Evolutionary conservation across 2,329 filamentous ascomycete genomes (phyloP), one percentile per base, ranked within the genome.

Genomic region (Trichoderma lentiforme): DNA sequence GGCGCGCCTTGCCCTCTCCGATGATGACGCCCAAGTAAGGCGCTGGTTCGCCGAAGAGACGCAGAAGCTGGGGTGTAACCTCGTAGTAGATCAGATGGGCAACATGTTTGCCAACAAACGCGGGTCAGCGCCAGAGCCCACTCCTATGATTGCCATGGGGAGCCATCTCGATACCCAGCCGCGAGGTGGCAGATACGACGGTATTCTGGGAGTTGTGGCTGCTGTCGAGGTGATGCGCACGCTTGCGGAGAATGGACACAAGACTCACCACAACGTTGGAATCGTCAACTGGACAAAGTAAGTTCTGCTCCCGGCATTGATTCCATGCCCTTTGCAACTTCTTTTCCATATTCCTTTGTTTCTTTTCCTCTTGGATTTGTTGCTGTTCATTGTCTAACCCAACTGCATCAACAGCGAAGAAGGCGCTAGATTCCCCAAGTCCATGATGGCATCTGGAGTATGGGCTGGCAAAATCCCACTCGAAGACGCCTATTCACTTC

Each of bases 201-300:
- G 93, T 0, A 93, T 95, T 64, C 81, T 96, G 1, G 93, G 93
- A 15, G 88, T 96, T 12, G 85, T 89, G 18, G 89, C 92, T 1
- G 93, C 90, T 0, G 84, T 95, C 1, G 93, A 95, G 80, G 90
- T 92, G 78, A 82, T 96, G 24, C 88, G 86, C 72, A 88, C 89
- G 0, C 82, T 96, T 47, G 47, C 73, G 12, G 92, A 94, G 39
- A 87, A 90, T 74, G 84, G 87, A 47, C 84, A 91, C 11, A 86
- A 91, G 78, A 95, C 92, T 0, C 86, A 91, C 66, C 92, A 89
- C 65, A 90, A 91, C 6, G 85, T 95, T 1, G 92, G 92, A 3
- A 88, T 93, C 1, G 88, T 95, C 6, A 93, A 94, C 78, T 93
- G 91, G 91, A 94, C 91, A 5, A 93, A 93, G 86, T 88, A 76